Conservation (phyloP, 202 grass and related monocot genomes). For the Musa balbisiana region DNA sequence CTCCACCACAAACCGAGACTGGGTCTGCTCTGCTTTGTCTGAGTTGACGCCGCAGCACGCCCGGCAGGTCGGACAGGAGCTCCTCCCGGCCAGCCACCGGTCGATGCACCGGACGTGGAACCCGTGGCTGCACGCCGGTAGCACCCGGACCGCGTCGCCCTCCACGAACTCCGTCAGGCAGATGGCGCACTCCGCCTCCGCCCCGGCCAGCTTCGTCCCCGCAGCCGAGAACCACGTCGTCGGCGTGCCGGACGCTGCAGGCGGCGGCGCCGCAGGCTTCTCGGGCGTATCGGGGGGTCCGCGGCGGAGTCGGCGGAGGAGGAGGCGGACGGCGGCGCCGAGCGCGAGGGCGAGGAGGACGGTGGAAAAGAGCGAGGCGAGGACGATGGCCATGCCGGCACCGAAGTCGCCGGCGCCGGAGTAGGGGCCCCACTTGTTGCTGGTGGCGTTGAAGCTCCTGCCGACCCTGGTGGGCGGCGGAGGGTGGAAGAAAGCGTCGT, state of each 20-base stretch:
- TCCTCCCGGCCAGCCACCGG: conserved; percentile 36
- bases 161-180: conserved; percentile 30
- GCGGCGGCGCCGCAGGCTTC: conserved; percentile 16
- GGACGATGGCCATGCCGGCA: conserved; percentile 77
- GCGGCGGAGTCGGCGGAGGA: conserved; percentile 30
- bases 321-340: conserved; percentile 45
- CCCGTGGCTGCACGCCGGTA: conserved; percentile 49
- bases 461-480: background rate
- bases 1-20: too few species aligned
- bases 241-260: conserved; percentile 1
- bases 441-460: conserved; percentile 13
- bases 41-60: background rate
- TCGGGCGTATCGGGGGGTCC: conserved; percentile 10
- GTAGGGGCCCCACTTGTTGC: conserved; percentile 62
- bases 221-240: conserved; percentile 7
- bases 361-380: conserved; percentile 45
- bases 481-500: background rate
- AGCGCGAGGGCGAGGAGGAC: conserved; percentile 41
- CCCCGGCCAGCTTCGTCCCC: conserved; percentile 28
- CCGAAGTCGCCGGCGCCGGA: conserved; percentile 62
- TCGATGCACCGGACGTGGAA: conserved; percentile 72
- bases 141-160: conserved; percentile 28
- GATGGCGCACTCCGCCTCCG: conserved; percentile 25
- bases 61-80: conserved; percentile 68
- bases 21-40: background rate